Conservation (phyloP, 2,329 filamentous ascomycete genomes). For the Sphaerostilbella broomeana region DNA sequence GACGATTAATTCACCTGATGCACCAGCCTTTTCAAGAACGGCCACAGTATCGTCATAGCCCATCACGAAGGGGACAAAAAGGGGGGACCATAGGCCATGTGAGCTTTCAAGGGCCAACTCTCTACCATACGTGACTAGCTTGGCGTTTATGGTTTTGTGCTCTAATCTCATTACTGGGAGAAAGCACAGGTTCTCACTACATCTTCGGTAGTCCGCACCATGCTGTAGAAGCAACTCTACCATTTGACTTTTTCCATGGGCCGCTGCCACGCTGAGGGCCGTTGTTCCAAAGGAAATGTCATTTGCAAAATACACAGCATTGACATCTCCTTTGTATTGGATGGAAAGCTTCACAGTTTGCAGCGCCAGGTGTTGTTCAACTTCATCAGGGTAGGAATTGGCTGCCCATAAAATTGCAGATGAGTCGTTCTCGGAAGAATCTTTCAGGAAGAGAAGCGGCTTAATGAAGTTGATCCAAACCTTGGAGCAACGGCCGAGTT, state of each 20-base stretch:
- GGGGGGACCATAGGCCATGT: background rate
- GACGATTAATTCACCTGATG: slow-evolving; percentile 1
- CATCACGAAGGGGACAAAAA: slow-evolving; percentile 8
- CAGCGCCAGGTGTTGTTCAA: background rate
- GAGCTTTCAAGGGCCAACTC: background rate
- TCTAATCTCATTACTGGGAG: too few relatives aligned
- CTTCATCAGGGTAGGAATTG: too few relatives aligned
- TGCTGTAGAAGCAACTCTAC: slow-evolving; percentile 1
- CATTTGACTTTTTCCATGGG: background rate
- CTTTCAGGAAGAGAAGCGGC: background rate
- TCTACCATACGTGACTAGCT: too few relatives aligned
- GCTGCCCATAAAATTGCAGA: slow-evolving; percentile 2
- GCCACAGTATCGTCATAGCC: background rate
- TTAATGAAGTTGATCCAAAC: background rate
- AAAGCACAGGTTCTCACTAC: too few relatives aligned
- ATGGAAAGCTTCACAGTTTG: background rate
- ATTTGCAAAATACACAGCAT: background rate
- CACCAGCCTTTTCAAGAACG: background rate
- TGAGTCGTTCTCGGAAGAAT: background rate
- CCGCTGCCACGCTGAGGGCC: slow-evolving; percentile 1
- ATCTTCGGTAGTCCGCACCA: background rate
- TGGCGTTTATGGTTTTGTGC: too few relatives aligned
- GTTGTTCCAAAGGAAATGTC: background rate
- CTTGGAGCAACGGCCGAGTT: background rate
- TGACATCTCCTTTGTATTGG: background rate